phyloP scores from a whole-genome alignment of 345 rosid species.

The Trapa incisa region DNA sequence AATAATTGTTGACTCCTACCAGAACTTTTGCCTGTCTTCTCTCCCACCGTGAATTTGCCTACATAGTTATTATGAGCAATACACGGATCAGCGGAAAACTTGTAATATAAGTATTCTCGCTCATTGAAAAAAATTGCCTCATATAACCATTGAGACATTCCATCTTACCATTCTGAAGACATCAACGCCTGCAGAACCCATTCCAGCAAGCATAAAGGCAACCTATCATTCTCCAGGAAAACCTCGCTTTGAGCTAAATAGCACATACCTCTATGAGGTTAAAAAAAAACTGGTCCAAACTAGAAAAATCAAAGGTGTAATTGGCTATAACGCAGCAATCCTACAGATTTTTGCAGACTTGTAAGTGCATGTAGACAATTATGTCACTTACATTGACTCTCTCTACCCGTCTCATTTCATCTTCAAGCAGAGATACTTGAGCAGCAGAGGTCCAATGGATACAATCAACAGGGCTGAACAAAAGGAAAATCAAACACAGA shows the following conservation, averaged over 20 bases:
- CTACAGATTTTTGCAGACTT: neutral
- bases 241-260: neutral
- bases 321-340: neutral
- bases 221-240: constrained; percentile 43
- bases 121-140: constrained; percentile 5
- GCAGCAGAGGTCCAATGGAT: constrained; percentile 91
- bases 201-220: constrained; percentile 91
- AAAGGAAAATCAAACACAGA: constrained; percentile 6
- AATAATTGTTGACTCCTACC: constrained; percentile 34
- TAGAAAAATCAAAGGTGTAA: neutral
- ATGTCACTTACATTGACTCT: constrained; percentile 69
- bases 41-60: constrained; percentile 91
- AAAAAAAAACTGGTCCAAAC: neutral
- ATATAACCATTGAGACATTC: neutral
- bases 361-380: neutral
- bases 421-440: constrained; percentile 86
- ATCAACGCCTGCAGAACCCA: constrained; percentile 65
- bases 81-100: neutral
- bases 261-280: neutral
- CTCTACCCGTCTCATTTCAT: constrained; percentile 91
- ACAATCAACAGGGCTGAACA: constrained; percentile 91
- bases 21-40: constrained; percentile 84
- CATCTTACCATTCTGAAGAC: constrained; percentile 78
- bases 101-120: neutral
- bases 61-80: constrained; percentile 8